Conservation (phyloP, 352 stramenopile species). For the Halophytophthora polymorphica region DNA sequence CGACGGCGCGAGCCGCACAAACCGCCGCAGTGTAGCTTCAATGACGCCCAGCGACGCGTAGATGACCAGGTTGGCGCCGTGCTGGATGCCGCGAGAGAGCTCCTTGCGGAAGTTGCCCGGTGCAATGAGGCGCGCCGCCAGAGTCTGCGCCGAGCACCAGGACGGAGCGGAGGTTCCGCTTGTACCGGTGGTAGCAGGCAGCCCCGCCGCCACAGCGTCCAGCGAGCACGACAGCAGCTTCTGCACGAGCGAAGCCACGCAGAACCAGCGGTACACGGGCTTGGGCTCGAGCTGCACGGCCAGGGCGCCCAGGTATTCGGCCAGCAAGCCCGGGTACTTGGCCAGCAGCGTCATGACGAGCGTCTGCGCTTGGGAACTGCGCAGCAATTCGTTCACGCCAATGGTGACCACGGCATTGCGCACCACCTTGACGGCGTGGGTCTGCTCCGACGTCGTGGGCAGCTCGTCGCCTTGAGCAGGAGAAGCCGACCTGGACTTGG, state of each 20-base stretch:
- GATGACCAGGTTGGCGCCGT: constrained; percentile 69
- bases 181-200: constrained; percentile 9
- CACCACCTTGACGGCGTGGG: constrained; percentile 59
- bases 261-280: constrained; percentile 77
- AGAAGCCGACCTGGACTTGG: constrained; percentile 25
- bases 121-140: constrained; percentile 63
- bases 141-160: constrained; percentile 44
- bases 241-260: constrained; percentile 63
- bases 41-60: constrained; percentile 72
- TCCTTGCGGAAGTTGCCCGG: constrained; percentile 76
- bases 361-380: constrained; percentile 41
- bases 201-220: constrained; percentile 23
- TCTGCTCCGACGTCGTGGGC: constrained; percentile 33
- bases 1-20: constrained; percentile 30
- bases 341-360: constrained; percentile 56
- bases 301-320: constrained; percentile 57
- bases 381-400: constrained; percentile 61
- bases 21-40: constrained; percentile 54
- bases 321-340: constrained; percentile 57
- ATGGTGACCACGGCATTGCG: constrained; percentile 60
- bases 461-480: constrained; percentile 15
- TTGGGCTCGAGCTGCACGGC: constrained; percentile 72
- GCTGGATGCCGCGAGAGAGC: constrained; percentile 77
- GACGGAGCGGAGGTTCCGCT: constrained; percentile 15
- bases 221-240: constrained; percentile 58